Conservation (phyloP, 345 rosid genomes). For the Combretum micranthum region DNA sequence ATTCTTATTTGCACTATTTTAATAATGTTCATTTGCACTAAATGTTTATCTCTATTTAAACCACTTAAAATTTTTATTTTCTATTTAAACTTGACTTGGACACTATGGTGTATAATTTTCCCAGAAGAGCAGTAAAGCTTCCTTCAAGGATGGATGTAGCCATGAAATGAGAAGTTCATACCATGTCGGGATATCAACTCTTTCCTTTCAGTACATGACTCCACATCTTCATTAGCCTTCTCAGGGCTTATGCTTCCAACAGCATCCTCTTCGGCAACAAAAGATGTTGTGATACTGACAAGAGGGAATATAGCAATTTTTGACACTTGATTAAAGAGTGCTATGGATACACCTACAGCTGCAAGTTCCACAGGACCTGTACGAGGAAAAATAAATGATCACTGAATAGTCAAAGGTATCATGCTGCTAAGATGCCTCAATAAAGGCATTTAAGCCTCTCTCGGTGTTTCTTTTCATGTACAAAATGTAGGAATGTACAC, state of each 20-base stretch:
- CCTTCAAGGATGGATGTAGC: slow-evolving; percentile 16
- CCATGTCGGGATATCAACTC: slow-evolving; percentile 9
- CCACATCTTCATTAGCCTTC: slow-evolving; percentile 13
- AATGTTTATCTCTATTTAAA: too few relatives aligned
- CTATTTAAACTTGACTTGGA: too few relatives aligned
- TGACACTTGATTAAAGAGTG: slow-evolving; percentile 95
- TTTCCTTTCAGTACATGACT: slow-evolving; percentile 16
- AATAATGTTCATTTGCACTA: too few relatives aligned
- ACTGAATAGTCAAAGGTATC: too few relatives aligned
- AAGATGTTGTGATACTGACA: slow-evolving; percentile 86
- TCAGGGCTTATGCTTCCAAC: slow-evolving; percentile 34
- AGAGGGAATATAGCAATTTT: slow-evolving; percentile 80
- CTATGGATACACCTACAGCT: slow-evolving; percentile 96
- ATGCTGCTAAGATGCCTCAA: too few relatives aligned
- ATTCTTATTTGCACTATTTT: too few relatives aligned
- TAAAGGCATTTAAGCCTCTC: too few relatives aligned
- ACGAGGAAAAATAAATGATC: background rate
- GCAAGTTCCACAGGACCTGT: slow-evolving; percentile 86
- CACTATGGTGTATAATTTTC: too few relatives aligned
- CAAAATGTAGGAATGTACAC: too few relatives aligned
- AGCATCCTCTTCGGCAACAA: slow-evolving; percentile 95
- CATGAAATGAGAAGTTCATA: background rate
- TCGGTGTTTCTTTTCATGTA: too few relatives aligned
- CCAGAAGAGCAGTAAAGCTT: too few relatives aligned
- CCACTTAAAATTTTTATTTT: too few relatives aligned